Conservation (phyloP, 768 basidiomycete genomes). For the Mycena alexandri region DNA sequence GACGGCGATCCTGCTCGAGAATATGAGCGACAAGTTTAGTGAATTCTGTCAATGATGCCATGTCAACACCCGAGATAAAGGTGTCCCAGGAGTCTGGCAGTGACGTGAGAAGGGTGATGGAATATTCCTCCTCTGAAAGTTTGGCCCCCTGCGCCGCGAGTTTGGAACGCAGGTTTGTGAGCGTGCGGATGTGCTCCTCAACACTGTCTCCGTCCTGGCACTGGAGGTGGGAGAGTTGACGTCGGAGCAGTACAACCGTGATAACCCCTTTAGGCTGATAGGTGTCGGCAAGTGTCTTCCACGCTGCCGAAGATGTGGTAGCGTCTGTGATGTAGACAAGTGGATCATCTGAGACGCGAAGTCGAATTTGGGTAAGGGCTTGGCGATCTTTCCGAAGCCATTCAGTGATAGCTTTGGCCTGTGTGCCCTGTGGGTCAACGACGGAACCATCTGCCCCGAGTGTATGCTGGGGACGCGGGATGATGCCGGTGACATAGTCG, state of each 20-base stretch:
- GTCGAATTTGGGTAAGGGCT: constrained; percentile 47
- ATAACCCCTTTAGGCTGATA: constrained; percentile 46
- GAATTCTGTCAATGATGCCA: constrained; percentile 36
- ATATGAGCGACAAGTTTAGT: constrained; percentile 41
- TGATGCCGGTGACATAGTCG: constrained; percentile 22
- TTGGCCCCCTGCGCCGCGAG: constrained; percentile 36
- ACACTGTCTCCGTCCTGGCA: constrained; percentile 49
- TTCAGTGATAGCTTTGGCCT: neutral
- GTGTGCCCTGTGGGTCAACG: constrained; percentile 18
- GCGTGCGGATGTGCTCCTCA: constrained; percentile 47
- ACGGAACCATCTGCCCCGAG: neutral
- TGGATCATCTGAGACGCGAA: constrained; percentile 34
- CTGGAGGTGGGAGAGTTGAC: constrained; percentile 43
- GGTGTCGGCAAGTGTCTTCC: constrained; percentile 45
- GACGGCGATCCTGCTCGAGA: constrained; percentile 40
- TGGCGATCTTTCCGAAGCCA: constrained; percentile 43
- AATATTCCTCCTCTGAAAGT: constrained; percentile 47
- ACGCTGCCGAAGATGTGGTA: constrained; percentile 43
- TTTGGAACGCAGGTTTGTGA: constrained; percentile 43
- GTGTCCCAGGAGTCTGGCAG: constrained; percentile 52
- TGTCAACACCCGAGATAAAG: constrained; percentile 43
- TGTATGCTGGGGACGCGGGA: constrained; percentile 19
- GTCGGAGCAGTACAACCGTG: constrained; percentile 41
- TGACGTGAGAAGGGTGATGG: constrained; percentile 47
- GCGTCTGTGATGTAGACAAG: constrained; percentile 46